phyloP scores from a whole-genome alignment of 1,284 basidiomycete species.

The Ceratobasidium sp. region DNA sequence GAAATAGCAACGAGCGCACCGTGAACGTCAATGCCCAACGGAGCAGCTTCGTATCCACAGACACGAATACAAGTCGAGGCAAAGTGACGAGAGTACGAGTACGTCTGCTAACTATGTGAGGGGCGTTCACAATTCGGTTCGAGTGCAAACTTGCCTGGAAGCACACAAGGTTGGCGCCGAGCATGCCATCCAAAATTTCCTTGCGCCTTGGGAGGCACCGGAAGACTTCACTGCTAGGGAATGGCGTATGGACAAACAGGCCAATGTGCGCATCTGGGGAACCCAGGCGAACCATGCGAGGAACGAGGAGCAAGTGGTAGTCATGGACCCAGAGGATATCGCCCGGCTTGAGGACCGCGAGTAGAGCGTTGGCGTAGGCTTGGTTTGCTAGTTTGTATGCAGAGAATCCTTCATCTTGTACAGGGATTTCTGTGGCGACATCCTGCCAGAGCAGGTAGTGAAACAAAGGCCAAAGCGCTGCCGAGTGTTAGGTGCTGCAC shows the following conservation, averaged over 20 bases:
- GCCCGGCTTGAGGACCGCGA: conserved; percentile 79
- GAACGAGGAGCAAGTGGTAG: conserved; percentile 64
- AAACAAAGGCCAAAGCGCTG: conserved; percentile 96
- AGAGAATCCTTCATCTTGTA: conserved; percentile 84
- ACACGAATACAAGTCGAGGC: conserved; percentile 94
- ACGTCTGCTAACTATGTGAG: conserved; percentile 63
- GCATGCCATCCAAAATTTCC: conserved; percentile 97
- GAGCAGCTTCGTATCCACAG: conserved; percentile 90
- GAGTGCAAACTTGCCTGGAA: conserved; percentile 68
- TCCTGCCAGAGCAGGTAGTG: conserved; percentile 99
- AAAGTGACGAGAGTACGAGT: conserved; percentile 97
- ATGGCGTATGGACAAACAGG: conserved; percentile 96
- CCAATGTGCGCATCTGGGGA: conserved; percentile 84
- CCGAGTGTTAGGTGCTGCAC: conserved; percentile 34
- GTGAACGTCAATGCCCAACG: conserved; percentile 86
- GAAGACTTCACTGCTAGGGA: conserved; percentile 97
- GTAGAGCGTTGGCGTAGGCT: conserved; percentile 82
- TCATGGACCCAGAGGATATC: conserved; percentile 88
- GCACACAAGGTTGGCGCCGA: conserved; percentile 95
- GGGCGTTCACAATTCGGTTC: conserved; percentile 1
- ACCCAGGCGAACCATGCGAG: conserved; percentile 61
- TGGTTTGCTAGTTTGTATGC: conserved; percentile 87
- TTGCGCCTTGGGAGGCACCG: conserved; percentile 87
- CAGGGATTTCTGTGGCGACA: conserved; percentile 78
- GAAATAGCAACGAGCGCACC: conserved; percentile 86